Base-by-base conservation (phyloP, 1,139 yeast genomes). In the Yamadazyma blattariae region DNA sequence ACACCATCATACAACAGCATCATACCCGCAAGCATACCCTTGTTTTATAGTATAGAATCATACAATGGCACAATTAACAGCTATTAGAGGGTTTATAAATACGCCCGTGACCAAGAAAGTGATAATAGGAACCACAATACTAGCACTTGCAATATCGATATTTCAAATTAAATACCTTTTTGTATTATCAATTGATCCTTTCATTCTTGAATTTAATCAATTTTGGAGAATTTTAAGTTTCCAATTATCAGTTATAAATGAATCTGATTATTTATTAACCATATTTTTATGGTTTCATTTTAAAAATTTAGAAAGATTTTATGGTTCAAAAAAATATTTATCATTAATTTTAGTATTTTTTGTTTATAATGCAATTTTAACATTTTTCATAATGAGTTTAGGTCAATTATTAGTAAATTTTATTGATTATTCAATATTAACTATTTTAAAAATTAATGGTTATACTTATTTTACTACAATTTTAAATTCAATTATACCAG, bases 211-310 rank as follows among this genome's bases (percentile, higher is more conserved):
- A 38, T 83, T 85, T 67, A 48, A 59, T 32, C 94, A 85, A 48
- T 80, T 74, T 56, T 84, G 92, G 89, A 61, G 94, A 32, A 47
- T 82, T 11, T 33, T 71, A 5, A 56, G 77, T 3, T 74, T 69
- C 51, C 92, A 81, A 51, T 36, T 75, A 17, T 63, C 77, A 4
- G 83, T 74, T 40, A 62, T 74, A 30, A 82, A 80, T 49, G 89
- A 83, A 54, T 75, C 86, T 2, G 88, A 83, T 50, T 80, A 76
- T 34, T 51, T 83, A 14, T 45, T 83, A 15, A 63, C 71, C 1
- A 56, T 71, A 5, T 51, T 80, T 11, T 51, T 82, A 24, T 59
- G 82, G 50, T 82, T 82, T 50, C 73, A 79, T 36, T 68, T 73
- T 50, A 77, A 87, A 44, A 72, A 70, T 25, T 56, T 85, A 36